Evolutionary conservation across 2,329 filamentous ascomycete genomes (phyloP), one percentile per base, ranked within the genome.

Genomic region (Nigrospora osmanthi): DNA sequence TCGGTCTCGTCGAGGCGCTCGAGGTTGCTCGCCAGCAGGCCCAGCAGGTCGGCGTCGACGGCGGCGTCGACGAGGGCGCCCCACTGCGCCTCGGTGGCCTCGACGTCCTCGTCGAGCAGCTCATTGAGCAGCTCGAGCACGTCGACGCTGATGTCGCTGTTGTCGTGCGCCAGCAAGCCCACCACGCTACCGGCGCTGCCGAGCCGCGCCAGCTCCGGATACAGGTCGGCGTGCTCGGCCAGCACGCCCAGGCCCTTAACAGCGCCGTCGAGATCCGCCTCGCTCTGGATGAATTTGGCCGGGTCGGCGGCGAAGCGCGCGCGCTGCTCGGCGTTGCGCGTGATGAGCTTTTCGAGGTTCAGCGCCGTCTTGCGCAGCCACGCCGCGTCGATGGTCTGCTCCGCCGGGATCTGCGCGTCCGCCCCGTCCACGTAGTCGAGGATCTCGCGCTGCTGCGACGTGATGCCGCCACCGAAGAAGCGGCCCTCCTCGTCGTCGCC

Each of bases 391-490:
- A 95, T 86, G 63, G 85, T 90, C 55, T 94, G 89, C 51, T 58
- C 58, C 11, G 61, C 49, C 37, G 62, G 56, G 31, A 60, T 61
- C 10, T 66, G 63, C 23, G 61, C 63, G 16, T 64, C 65, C 58
- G 56, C 51, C 35, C 49, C 58, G 41, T 96, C 89, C 50, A 98
- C 80, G 59, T 85, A 97, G 65, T 97, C 87, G 58, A 98, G 76
- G 16, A 93, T 87, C 54, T 89, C 80, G 3, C 82, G 83, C 52
- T 94, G 89, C 53, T 88, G 77, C 47, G 83, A 76, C 23, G 85
- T 88, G 55, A 98, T 85, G 32, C 93, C 93, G 44, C 89, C 87
- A 37, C 91, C 93, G 56, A 96, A 98, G 71, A 98, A 98, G 11
- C 93, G 83, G 1, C 91, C 93, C 52, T 95, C 93, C 43, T 95